Evolutionary conservation across 2,329 filamentous ascomycete genomes (phyloP), one percentile per base, ranked within the genome.

Genomic region (Penicillium sp.): DNA sequence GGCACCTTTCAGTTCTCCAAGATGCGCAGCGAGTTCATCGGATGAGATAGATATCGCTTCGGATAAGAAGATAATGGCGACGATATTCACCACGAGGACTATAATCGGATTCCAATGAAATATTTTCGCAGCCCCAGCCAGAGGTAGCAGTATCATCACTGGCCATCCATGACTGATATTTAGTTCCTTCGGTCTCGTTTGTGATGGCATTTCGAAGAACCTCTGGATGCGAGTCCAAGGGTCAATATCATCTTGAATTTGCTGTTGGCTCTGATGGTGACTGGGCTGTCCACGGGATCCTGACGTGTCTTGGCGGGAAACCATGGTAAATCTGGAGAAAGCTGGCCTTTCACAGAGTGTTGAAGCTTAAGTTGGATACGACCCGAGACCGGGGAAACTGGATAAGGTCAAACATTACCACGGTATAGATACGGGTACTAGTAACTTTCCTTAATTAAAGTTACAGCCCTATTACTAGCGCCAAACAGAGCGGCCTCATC

Each of bases 1-100:
- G 10, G 54, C 54, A 44, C 57, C 57, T 37, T 59, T 54, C 41
- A 59, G 28, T 33, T 59, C 53, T 31, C 57, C 57, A 7, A 59
- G 35, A 28, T 56, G 43, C 6, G 35, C 45, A 14, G 54, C 36
- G 16, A 59, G 54, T 11, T 54, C 54, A 31, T 57, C 54, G 4
- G 49, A 50, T 14, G 57, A 48, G 16, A 44, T 37, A n/a, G 57
- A 57, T 26, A 59, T 59, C 5, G 38, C 14, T 30, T 59, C 50
- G 2, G 57, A 59, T 9, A 57, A 35, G 12, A 57, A 53, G 3
- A 59, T 40, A 19, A 59, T 57, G 5, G 50, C 50, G 19, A 46
- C 45, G 35, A 59, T 52, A 14, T 59, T 59, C 12, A 59, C 54
- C 5, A 50, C 46, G 31, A 59, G 49, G 33, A 57, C 37, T 16